A percentile compares a stretch with the other conserved stretches of the same genome.
Conservation (phyloP, 257 asterid species). For the Perilla frutescens region DNA sequence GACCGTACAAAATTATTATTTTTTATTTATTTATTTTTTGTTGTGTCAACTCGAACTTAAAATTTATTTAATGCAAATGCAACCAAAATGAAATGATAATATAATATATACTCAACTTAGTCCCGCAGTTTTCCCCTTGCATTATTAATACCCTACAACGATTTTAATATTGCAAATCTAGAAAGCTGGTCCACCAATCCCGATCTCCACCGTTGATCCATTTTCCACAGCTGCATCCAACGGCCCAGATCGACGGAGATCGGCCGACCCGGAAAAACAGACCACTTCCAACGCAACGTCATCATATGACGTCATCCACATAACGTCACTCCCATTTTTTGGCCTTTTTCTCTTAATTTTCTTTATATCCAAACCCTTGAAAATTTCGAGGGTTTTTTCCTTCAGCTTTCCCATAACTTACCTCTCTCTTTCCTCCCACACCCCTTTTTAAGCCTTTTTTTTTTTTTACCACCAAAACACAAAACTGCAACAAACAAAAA, state of each 20-base stretch:
- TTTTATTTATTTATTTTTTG: too few relatives aligned
- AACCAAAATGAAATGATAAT: not conserved
- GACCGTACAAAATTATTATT: too few relatives aligned
- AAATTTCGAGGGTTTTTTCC: constrained; percentile 38
- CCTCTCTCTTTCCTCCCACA: constrained; percentile 43
- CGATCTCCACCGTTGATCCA: constrained; percentile 14
- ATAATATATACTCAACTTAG: too few relatives aligned
- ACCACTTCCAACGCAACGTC: not conserved
- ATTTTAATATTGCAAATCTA: constrained; percentile 10
- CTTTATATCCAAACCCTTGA: constrained; percentile 16
- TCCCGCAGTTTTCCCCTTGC: not conserved
- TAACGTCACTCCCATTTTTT: constrained; percentile 22
- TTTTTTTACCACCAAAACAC: not conserved
- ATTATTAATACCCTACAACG: not conserved
- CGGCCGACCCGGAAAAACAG: constrained; percentile 26
- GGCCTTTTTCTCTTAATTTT: not conserved
- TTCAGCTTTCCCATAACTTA: constrained; percentile 35
- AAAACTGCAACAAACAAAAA: not conserved
- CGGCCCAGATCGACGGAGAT: not conserved
- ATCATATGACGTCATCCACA: not conserved
- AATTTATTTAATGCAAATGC: not conserved
- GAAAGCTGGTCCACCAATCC: constrained; percentile 26
- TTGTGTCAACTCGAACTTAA: too few relatives aligned
- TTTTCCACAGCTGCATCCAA: constrained; percentile 4
- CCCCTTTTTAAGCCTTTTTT: constrained; percentile 2